These are phyloP conservation scores for Apiotrichum laibachii DNA, from an alignment of 1,284 basidiomycete genomes.

Conservation along the genomic window DNA sequence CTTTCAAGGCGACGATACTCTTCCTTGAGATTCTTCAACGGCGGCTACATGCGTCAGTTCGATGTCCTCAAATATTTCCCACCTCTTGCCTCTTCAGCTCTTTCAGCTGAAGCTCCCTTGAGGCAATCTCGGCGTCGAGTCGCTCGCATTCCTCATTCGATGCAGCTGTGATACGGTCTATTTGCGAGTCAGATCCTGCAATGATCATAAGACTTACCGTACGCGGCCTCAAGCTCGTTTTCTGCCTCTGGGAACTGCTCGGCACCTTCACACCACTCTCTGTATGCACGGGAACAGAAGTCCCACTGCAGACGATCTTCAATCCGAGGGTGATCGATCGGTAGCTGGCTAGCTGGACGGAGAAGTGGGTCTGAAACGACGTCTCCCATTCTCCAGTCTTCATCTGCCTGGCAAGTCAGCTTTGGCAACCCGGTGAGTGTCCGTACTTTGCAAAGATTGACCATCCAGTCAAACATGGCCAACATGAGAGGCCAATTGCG, in stretches of 20 bases:
- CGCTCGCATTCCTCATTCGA: constrained; percentile 38
- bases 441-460: constrained; percentile 58
- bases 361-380: constrained; percentile 69
- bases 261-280: constrained; percentile 62
- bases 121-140: constrained; percentile 33
- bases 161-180: constrained; percentile 36
- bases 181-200: not conserved
- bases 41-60: not conserved
- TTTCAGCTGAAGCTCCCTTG: constrained; percentile 34
- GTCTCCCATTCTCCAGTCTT: constrained; percentile 60
- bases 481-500: constrained; percentile 78
- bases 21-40: constrained; percentile 28
- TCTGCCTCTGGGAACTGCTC: constrained; percentile 72
- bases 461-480: constrained; percentile 82
- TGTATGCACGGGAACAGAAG: constrained; percentile 68
- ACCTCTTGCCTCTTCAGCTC: constrained; percentile 45
- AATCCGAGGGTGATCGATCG: constrained; percentile 42
- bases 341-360: constrained; percentile 32
- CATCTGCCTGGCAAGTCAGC: constrained; percentile 46
- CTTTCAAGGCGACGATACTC: constrained; percentile 45
- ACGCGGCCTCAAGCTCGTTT: constrained; percentile 66
- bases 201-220: constrained; percentile 53
- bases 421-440: not conserved
- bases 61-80: constrained; percentile 5
- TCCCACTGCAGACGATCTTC: constrained; percentile 72